Conservation (phyloP, 345 rosid genomes). For the thale cress (Arabidopsis thaliana) region DNA sequence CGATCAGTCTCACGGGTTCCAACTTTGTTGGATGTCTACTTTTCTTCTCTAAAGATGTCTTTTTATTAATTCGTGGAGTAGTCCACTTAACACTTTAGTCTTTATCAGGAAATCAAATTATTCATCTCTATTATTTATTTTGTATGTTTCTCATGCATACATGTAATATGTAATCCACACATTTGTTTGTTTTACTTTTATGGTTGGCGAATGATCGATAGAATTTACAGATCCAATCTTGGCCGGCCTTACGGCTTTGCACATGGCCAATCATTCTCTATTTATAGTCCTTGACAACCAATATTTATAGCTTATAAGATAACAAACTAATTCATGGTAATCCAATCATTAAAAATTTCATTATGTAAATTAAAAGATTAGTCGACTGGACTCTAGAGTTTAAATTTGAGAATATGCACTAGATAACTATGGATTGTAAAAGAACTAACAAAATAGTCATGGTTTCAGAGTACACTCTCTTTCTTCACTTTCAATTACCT, state of each 20-base stretch:
- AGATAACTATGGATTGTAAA: no score
- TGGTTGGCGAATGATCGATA: slow-evolving; percentile 33
- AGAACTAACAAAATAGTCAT: no score
- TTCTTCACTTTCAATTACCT: no score
- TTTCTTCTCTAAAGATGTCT: not conserved
- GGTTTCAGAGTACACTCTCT: no score
- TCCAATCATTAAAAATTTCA: not conserved
- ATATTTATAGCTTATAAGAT: not conserved
- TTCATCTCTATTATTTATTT: slow-evolving; percentile 3
- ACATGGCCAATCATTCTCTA: slow-evolving; percentile 37
- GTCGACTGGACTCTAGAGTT: not conserved
- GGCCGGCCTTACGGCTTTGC: slow-evolving; percentile 28
- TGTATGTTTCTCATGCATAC: slow-evolving; percentile 3
- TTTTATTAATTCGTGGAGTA: slow-evolving; percentile 5
- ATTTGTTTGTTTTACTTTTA: slow-evolving; percentile 13
- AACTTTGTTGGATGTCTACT: slow-evolving; percentile 27
- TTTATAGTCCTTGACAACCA: not conserved
- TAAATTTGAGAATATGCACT: not conserved
- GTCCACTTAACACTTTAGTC: not conserved
- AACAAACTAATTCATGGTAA: not conserved
- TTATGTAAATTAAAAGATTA: not conserved
- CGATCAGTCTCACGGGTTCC: slow-evolving; percentile 30
- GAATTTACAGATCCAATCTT: slow-evolving; percentile 42
- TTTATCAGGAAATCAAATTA: slow-evolving; percentile 21
- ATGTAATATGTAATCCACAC: slow-evolving; percentile 2